Evolutionary conservation across 805 yeast species (phyloP), one percentile per base, ranked within the genome.

Genomic region (Starmerella vaccinii): DNA sequence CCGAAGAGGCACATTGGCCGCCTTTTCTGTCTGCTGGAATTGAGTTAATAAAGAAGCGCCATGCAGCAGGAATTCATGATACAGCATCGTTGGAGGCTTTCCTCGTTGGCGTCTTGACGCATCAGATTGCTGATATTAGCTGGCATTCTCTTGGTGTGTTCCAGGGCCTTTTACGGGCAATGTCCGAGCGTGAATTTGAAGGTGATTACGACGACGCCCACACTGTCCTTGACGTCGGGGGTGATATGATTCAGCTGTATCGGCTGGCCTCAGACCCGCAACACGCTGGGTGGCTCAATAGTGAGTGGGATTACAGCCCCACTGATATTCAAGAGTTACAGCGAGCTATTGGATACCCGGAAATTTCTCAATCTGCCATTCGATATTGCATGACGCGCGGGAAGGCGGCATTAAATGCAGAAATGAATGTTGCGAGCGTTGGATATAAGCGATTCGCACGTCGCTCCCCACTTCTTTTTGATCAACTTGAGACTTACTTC

Each of bases 1-100:
- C 84, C 3, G 88, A 82, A 61, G 74, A 68, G 26, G 69, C 80
- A 0, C 87, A 81, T 60, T 81, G 88, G 87, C 85, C 86, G 0
- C 80, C 81, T 1, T 81, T 80, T 58, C 57, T 81, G 13, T 62
- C 67, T 4, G 62, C 64, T 2, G 77, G 80, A 0, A 73, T 76
- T 5, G 55, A 67, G 5, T 64, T 73, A 42, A 76, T 76, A 63
- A 62, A 65, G 26, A 64, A 67, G 24, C 61, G 61, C 47, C 65
- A 68, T 32, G 52, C 52, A 7, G n/a, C 34, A 7, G 47, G 41
- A 3, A 57, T 54, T 13, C 21, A 21, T 12, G 57, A 60, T 35
- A 54, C 59, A 4, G 38, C 48, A 12, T 21, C 38, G 16, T 46
- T 81, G 10, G 74, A 76, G 54, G 74, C 82, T 0, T 81, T 81